Evolutionary conservation across 176 grass and related monocot species (phyloP).

Genomic region (Zea luxurians): DNA sequence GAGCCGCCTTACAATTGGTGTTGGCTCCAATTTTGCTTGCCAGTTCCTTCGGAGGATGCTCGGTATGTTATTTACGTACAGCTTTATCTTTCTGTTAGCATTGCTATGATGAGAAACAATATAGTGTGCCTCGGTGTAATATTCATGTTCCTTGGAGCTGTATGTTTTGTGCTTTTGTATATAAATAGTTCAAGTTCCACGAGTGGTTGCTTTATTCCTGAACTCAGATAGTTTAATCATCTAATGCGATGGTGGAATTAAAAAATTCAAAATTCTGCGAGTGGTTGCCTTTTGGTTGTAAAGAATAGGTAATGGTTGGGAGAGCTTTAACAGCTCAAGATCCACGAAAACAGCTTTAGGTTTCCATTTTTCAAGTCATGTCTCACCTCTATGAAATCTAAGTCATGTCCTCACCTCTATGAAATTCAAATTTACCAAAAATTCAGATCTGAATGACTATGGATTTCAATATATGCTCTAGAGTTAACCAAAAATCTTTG

Average conservation of each 20-base stretch:
- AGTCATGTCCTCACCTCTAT: too few species aligned
- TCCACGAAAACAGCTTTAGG: not conserved
- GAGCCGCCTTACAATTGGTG: constrained; percentile 48
- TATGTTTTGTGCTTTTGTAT: constrained; percentile 21
- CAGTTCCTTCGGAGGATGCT: constrained; percentile 47
- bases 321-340: not conserved
- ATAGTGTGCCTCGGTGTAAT: constrained; percentile 26
- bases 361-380: too few species aligned
- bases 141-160: not conserved
- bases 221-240: not conserved
- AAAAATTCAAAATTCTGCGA: not conserved
- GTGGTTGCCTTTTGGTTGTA: not conserved
- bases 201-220: not conserved
- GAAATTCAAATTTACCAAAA: too few species aligned
- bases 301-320: too few species aligned
- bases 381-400: too few species aligned
- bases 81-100: constrained; percentile 57
- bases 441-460: too few species aligned
- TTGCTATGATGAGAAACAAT: constrained; percentile 42
- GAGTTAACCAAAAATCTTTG: too few species aligned
- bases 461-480: too few species aligned
- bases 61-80: constrained; percentile 55
- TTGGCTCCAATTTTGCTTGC: constrained; percentile 54
- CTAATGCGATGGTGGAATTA: not conserved
- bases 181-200: not conserved